phyloP scores from a whole-genome alignment of 2,329 filamentous ascomycete species.

The Zopfia rhizophila region DNA sequence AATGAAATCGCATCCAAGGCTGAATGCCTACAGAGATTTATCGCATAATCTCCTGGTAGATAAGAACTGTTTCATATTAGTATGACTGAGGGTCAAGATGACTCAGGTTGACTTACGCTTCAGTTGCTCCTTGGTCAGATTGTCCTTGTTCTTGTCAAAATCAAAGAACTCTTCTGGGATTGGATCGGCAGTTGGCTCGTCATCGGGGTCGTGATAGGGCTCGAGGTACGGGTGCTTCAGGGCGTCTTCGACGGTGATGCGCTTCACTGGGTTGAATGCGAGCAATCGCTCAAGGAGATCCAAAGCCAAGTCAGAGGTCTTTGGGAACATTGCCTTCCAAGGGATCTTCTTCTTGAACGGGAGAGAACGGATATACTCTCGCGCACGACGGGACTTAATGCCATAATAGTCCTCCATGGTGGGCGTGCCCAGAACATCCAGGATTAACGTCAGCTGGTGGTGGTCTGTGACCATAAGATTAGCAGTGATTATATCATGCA shows the following conservation, averaged over 20 bases:
- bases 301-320: slow-evolving; percentile 96
- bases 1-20: slow-evolving; percentile 5
- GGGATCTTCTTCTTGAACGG: slow-evolving; percentile 99
- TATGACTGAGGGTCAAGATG: slow-evolving; percentile 4
- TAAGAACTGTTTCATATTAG: slow-evolving; percentile 68
- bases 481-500: slow-evolving; percentile 6
- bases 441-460: slow-evolving; percentile 95
- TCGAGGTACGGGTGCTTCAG: slow-evolving; percentile 98
- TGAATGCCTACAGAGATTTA: too few relatives aligned
- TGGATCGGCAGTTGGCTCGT: slow-evolving; percentile 94
- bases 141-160: slow-evolving; percentile 99
- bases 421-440: slow-evolving; percentile 96
- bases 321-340: slow-evolving; percentile 96
- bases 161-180: slow-evolving; percentile 99
- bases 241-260: slow-evolving; percentile 97
- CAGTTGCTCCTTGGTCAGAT: slow-evolving; percentile 95
- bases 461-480: slow-evolving; percentile 72
- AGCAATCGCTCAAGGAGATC: slow-evolving; percentile 95
- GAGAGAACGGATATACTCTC: slow-evolving; percentile 97
- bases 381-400: slow-evolving; percentile 96
- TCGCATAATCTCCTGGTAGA: slow-evolving; percentile 96
- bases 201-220: slow-evolving; percentile 98
- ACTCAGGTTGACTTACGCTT: slow-evolving; percentile 70
- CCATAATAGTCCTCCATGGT: slow-evolving; percentile 99
- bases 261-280: slow-evolving; percentile 98